phyloP scores from a whole-genome alignment of 768 basidiomycete genomes.

The Xerocomellus chrysenteron region DNA sequence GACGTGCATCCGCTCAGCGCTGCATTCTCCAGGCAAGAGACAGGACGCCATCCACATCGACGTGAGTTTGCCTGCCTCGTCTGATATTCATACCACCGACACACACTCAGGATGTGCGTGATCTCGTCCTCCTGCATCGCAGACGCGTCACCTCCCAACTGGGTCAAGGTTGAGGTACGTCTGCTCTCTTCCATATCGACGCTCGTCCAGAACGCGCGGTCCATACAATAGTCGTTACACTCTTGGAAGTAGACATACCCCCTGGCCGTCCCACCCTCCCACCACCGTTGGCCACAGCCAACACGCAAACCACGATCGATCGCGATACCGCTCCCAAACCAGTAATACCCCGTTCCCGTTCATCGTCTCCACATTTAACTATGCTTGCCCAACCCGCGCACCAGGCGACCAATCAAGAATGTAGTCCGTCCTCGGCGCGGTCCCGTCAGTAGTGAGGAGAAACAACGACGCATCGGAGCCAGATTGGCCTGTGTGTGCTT shows the following conservation, averaged over 20 bases:
- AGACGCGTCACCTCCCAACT: conserved; percentile 75
- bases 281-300: neutral
- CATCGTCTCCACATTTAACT: too few species aligned
- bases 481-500: conserved; percentile 35
- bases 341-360: too few species aligned
- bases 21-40: conserved; percentile 4
- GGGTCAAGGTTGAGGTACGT: conserved; percentile 81
- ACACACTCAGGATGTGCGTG: conserved; percentile 72
- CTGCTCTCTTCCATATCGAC: neutral
- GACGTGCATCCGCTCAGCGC: conserved; percentile 49
- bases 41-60: conserved; percentile 81
- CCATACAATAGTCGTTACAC: too few species aligned
- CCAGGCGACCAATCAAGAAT: conserved; percentile 41
- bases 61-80: conserved; percentile 43
- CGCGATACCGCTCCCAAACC: too few species aligned
- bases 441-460: conserved; percentile 79
- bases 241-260: too few species aligned
- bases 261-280: too few species aligned
- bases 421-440: conserved; percentile 80
- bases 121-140: conserved; percentile 78
- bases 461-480: conserved; percentile 58
- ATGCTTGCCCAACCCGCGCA: too few species aligned
- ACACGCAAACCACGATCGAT: too few species aligned
- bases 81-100: too few species aligned
- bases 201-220: too few species aligned